These are phyloP conservation scores for Pleurotus tuber-regium DNA, from an alignment of 768 basidiomycete genomes.

Conservation along the genomic window DNA sequence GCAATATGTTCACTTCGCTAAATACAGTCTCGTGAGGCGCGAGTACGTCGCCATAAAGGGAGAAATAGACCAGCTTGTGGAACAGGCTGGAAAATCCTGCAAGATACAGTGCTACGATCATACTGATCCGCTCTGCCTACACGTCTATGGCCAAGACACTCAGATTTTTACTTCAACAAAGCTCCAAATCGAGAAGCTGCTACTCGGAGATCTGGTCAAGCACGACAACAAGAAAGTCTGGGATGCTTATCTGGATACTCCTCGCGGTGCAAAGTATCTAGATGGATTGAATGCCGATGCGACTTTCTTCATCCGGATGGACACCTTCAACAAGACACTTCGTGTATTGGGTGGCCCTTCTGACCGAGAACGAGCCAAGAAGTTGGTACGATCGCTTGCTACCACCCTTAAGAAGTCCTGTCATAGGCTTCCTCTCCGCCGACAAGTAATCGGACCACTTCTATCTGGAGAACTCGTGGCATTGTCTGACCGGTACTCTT, in stretches of 20 bases:
- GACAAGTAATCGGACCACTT: slow-evolving; percentile 30
- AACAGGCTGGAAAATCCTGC: slow-evolving; percentile 24
- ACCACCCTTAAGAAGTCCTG: neutral
- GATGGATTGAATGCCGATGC: slow-evolving; percentile 33
- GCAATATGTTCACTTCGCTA: slow-evolving; percentile 37
- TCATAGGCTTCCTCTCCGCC: neutral
- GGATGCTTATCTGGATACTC: slow-evolving; percentile 46
- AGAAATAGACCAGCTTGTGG: slow-evolving; percentile 33
- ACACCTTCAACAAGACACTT: slow-evolving; percentile 35
- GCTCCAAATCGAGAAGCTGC: slow-evolving; percentile 30
- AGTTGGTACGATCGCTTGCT: slow-evolving; percentile 16
- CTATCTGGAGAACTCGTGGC: slow-evolving; percentile 27
- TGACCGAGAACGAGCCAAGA: slow-evolving; percentile 28
- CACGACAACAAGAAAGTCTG: slow-evolving; percentile 34
- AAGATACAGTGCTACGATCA: slow-evolving; percentile 30
- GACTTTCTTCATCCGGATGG: slow-evolving; percentile 35
- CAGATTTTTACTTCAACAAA: slow-evolving; percentile 35
- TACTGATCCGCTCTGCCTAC: slow-evolving; percentile 32
- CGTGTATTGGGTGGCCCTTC: slow-evolving; percentile 36
- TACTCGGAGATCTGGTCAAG: slow-evolving; percentile 36
- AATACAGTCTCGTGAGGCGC: slow-evolving; percentile 31
- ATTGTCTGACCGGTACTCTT: slow-evolving; percentile 8
- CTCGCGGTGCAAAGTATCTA: slow-evolving; percentile 36
- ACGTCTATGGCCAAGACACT: slow-evolving; percentile 34
- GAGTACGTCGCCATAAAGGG: slow-evolving; percentile 33